phyloP scores from a whole-genome alignment of 495 filamentous ascomycete species.

The Aspergillus haitiensis region DNA sequence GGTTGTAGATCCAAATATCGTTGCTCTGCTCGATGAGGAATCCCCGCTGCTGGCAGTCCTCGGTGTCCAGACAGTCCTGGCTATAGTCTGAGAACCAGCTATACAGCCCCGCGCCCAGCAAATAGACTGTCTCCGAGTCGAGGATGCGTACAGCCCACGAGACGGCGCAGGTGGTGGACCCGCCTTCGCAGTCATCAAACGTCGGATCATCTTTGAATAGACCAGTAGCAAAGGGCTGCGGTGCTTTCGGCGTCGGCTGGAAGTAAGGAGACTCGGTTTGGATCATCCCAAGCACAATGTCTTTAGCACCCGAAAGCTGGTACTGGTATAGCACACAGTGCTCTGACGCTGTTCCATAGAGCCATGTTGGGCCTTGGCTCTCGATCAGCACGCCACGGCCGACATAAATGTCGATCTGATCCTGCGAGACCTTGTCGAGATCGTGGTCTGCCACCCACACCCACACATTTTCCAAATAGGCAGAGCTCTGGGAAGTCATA shows the following conservation, averaged over 20 bases:
- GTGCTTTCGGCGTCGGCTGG: slow-evolving; percentile 59
- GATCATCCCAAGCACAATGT: slow-evolving; percentile 69
- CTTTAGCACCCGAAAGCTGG: slow-evolving; percentile 62
- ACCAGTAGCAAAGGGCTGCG: slow-evolving; percentile 51
- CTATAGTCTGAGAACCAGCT: slow-evolving; percentile 60
- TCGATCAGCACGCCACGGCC: slow-evolving; percentile 64
- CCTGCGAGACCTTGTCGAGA: slow-evolving; percentile 41
- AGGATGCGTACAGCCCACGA: slow-evolving; percentile 67
- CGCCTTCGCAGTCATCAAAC: slow-evolving; percentile 48
- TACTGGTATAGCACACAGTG: slow-evolving; percentile 76
- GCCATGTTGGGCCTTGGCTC: slow-evolving; percentile 52
- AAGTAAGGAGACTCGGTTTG: slow-evolving; percentile 77
- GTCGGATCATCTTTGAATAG: slow-evolving; percentile 52
- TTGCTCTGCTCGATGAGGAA: slow-evolving; percentile 27
- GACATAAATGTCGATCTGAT: slow-evolving; percentile 56
- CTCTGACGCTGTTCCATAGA: slow-evolving; percentile 69
- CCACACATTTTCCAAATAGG: slow-evolving; percentile 65
- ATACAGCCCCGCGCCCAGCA: slow-evolving; percentile 66
- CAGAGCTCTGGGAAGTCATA: slow-evolving; percentile 47
- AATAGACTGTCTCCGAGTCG: slow-evolving; percentile 53
- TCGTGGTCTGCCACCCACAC: slow-evolving; percentile 69
- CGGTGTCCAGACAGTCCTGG: slow-evolving; percentile 2
- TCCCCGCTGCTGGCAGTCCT: slow-evolving; percentile 1
- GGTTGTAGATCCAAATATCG: slow-evolving; percentile 61
- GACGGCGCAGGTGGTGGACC: slow-evolving; percentile 42